phyloP scores from a whole-genome alignment of 768 basidiomycete species.

The Crepidotus variabilis region DNA sequence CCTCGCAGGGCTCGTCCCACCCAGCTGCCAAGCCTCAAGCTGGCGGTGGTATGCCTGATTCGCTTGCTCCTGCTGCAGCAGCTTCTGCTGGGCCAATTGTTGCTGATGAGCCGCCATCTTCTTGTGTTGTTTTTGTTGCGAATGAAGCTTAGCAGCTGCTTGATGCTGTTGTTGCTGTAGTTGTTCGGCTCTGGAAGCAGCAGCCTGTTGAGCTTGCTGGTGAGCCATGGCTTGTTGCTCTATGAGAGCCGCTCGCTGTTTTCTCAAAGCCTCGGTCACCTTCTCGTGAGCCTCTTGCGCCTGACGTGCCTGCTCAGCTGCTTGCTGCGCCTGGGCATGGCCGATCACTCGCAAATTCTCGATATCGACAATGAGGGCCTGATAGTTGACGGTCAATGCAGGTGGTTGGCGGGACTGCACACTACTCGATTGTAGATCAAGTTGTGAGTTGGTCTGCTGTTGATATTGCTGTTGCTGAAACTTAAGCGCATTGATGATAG shows the following conservation, averaged over 20 bases:
- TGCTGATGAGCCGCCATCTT: constrained; percentile 9
- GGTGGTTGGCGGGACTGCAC: not conserved
- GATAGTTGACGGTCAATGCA: not conserved
- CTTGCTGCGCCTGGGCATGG: not conserved
- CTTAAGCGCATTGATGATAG: constrained; percentile 25
- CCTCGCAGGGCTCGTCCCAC: no score
- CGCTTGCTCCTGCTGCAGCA: constrained; percentile 16
- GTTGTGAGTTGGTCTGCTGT: not conserved
- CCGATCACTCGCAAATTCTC: not conserved
- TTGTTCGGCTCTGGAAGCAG: not conserved
- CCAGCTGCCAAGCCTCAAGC: constrained; percentile 1
- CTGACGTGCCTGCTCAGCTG: not conserved
- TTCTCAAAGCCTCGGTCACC: not conserved
- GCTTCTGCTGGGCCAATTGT: constrained; percentile 9
- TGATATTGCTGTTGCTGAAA: constrained; percentile 7
- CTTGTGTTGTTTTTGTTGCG: constrained; percentile 9
- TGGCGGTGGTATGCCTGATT: constrained; percentile 11
- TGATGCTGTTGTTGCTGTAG: constrained; percentile 5
- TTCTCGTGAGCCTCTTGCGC: not conserved
- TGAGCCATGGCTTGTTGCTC: constrained; percentile 7
- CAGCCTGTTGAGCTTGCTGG: constrained; percentile 10
- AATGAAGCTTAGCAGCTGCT: constrained; percentile 8
- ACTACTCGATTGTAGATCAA: not conserved
- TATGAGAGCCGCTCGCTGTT: not conserved
- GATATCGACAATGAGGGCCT: not conserved